Base-by-base conservation (phyloP, 192 early-diverging fungal genomes). In the Backusella tarrabulga region DNA sequence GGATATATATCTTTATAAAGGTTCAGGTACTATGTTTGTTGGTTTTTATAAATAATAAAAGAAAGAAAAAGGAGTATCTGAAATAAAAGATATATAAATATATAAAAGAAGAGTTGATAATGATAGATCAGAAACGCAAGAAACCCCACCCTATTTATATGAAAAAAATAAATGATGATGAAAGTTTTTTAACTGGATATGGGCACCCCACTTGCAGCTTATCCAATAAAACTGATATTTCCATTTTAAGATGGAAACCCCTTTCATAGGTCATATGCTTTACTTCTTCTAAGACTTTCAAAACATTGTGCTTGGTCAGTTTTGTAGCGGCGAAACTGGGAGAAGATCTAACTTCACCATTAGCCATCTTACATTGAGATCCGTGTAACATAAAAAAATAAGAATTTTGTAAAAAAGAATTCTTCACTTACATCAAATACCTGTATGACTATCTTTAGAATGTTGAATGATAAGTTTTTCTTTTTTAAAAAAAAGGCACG, bases 211-310 rank as follows among this genome's bases (percentile, higher is more conserved):
- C 9, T 26, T 23, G 23, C 56, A 29, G 56, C 4, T 29, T 29
- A 9, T 63, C 56, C 56, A 63, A 63, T 63, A 26, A 63, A 14
- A 63, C 7, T 14, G 4, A 21, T 63, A 23, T 63, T 63, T 63
- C 56, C 56, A 12, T 26, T 63, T 63, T 63, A 63, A 63, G 56
- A 63, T 63, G 21, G 11, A 26, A 29, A 2, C 56, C 56, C 56
- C 56, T 29, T 63, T 63, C 56, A 63, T 63, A 63, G 56, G 56
- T 63, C 56, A 63, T 63, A 63, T 63, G 56, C 56, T 63, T 63
- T 63, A 4, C 26, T 63, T 63, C 21, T 63, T 63, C 15, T 63
- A 63, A 29, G 23, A 63, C 21, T 21, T 26, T 23, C 21, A 60
- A 26, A 0, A 12, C 6, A 60, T 63, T 63, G 56, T 63, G 56